phyloP scores from a whole-genome alignment of 495 filamentous ascomycete species.

The Penicillium paradoxum region DNA sequence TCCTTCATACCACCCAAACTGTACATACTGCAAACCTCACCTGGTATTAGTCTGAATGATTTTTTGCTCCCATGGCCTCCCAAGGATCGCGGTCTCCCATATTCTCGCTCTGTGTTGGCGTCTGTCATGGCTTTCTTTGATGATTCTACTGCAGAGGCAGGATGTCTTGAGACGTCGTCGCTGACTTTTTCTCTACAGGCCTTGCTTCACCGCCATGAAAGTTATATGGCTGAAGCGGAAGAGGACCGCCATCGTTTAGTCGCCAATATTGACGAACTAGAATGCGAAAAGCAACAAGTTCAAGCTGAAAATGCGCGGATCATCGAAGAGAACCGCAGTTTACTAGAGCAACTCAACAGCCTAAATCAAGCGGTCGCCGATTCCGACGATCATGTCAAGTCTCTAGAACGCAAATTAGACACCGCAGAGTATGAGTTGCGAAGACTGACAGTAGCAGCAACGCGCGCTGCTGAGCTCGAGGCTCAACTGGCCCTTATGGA shows the following conservation, averaged over 20 bases:
- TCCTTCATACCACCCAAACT: background rate
- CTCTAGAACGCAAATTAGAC: slow-evolving; percentile 66
- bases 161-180: slow-evolving; percentile 35
- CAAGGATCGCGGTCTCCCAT: slow-evolving; percentile 20
- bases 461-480: slow-evolving; percentile 71
- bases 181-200: slow-evolving; percentile 80
- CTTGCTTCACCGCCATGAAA: slow-evolving; percentile 83
- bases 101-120: slow-evolving; percentile 30
- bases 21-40: background rate
- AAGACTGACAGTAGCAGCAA: slow-evolving; percentile 64
- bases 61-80: slow-evolving; percentile 11
- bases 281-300: slow-evolving; percentile 68
- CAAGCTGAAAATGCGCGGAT: slow-evolving; percentile 68
- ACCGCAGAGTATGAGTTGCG: slow-evolving; percentile 72
- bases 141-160: slow-evolving; percentile 16
- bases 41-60: background rate
- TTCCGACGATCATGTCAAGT: slow-evolving; percentile 68
- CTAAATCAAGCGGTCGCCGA: slow-evolving; percentile 69
- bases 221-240: slow-evolving; percentile 86
- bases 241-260: slow-evolving; percentile 67
- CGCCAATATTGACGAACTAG: slow-evolving; percentile 66
- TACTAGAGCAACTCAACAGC: slow-evolving; percentile 76
- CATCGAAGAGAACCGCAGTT: slow-evolving; percentile 70
- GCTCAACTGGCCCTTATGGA: slow-evolving; percentile 72
- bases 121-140: slow-evolving; percentile 35